These are phyloP conservation scores for Nepenthes gracilis DNA, from an alignment of 148 eudicot genomes.

Conservation along the genomic window DNA sequence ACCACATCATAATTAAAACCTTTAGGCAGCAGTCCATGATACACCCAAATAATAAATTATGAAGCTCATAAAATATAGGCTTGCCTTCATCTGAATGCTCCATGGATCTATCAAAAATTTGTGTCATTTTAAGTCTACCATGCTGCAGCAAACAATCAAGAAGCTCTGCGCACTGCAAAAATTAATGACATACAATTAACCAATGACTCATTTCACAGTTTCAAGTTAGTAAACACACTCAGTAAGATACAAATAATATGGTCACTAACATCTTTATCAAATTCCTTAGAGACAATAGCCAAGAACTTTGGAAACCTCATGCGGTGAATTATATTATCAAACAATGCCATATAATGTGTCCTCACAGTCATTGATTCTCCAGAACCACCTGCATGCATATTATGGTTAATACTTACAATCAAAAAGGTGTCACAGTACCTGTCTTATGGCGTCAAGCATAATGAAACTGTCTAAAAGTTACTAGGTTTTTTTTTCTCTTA, in stretches of 20 bases:
- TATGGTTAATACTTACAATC: neutral
- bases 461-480: no score
- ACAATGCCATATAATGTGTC: constrained; percentile 76
- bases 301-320: constrained; percentile 82
- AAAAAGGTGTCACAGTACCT: no score
- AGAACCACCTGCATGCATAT: constrained; percentile 37
- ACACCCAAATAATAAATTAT: no score
- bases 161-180: constrained; percentile 44
- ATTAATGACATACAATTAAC: neutral
- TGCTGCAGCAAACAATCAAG: constrained; percentile 78
- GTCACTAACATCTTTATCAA: constrained; percentile 54
- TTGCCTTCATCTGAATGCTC: constrained; percentile 26
- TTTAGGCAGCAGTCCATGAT: neutral
- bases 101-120: constrained; percentile 48
- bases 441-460: no score
- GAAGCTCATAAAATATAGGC: constrained; percentile 3
- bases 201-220: no score
- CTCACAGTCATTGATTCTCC: constrained; percentile 30
- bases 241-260: no score
- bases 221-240: no score
- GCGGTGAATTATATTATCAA: constrained; percentile 64
- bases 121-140: constrained; percentile 75
- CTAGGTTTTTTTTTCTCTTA: no score
- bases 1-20: no score
- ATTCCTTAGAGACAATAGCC: constrained; percentile 38